phyloP scores from a whole-genome alignment of 2,329 filamentous ascomycete species.

The Fusarium piperis region DNA sequence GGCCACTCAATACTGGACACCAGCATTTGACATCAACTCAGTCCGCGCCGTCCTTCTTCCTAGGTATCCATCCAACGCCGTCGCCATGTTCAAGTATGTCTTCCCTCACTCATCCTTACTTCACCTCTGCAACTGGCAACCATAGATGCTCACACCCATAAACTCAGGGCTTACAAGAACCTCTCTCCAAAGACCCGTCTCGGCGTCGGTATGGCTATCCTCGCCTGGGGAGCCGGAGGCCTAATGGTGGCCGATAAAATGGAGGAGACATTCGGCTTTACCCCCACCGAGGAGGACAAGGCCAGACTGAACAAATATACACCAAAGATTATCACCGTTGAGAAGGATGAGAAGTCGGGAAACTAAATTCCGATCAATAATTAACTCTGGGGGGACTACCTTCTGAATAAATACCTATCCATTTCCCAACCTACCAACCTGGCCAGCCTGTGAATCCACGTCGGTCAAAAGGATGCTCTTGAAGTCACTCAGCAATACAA shows the following conservation, averaged over 20 bases:
- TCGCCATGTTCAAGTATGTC: constrained; percentile 36
- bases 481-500: not conserved
- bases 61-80: not conserved
- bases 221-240: constrained; percentile 79
- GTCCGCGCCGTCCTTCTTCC: not conserved
- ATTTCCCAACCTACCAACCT: not conserved
- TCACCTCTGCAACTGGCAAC: not conserved
- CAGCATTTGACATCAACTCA: not conserved
- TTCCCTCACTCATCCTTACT: not conserved
- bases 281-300: constrained; percentile 77
- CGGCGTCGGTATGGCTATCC: constrained; percentile 76
- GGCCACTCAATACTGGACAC: not conserved
- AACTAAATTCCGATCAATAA: not conserved
- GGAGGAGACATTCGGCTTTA: constrained; percentile 78
- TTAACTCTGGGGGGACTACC: not conserved
- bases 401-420: not conserved
- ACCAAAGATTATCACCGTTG: constrained; percentile 71
- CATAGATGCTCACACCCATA: constrained; percentile 1
- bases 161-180: constrained; percentile 71
- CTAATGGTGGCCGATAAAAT: constrained; percentile 78
- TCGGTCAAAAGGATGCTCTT: not conserved
- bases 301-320: constrained; percentile 69
- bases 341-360: constrained; percentile 47
- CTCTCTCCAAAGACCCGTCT: constrained; percentile 77
- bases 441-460: not conserved